Percentiles rank a stretch among this genome's conserved stretches.
Conservation (phyloP, 2,329 filamentous ascomycete genomes). For the Exophiala alcalophila region DNA sequence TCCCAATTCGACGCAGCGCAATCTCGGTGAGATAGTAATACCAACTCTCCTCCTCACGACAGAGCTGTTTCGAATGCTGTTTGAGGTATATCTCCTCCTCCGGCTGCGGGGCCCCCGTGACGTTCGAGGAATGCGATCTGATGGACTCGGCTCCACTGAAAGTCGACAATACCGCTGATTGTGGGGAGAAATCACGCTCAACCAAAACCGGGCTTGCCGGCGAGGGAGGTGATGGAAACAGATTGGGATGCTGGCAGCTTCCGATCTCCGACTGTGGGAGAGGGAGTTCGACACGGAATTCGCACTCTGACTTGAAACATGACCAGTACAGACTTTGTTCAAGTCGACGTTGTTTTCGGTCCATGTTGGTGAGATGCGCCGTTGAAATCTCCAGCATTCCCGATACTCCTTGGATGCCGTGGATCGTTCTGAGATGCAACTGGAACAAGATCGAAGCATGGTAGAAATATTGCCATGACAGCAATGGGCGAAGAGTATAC, state of each 20-base stretch:
- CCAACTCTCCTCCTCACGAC: conserved; percentile 40
- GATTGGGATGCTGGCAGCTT: conserved; percentile 36
- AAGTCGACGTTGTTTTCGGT: conserved; percentile 31
- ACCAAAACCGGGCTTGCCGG: conserved; percentile 8
- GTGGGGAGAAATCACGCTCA: neutral
- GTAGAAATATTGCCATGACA: conserved; percentile 40
- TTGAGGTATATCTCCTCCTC: conserved; percentile 9
- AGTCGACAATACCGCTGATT: neutral
- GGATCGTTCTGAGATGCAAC: conserved; percentile 34
- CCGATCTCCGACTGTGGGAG: conserved; percentile 39
- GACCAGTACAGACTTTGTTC: conserved; percentile 46
- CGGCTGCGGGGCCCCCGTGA: conserved; percentile 11
- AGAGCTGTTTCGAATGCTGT: conserved; percentile 20
- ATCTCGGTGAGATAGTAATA: conserved; percentile 48
- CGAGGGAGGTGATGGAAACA: conserved; percentile 35
- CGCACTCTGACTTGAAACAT: conserved; percentile 46
- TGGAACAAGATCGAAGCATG: conserved; percentile 37
- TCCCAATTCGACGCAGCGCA: conserved; percentile 42
- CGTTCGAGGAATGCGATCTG: no score
- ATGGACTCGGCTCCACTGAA: neutral
- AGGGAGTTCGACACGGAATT: conserved; percentile 42
- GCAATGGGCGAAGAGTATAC: conserved; percentile 41
- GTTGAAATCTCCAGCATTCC: neutral
- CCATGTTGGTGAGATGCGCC: conserved; percentile 5
- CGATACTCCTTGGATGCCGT: neutral